phyloP scores from a whole-genome alignment of 352 stramenopile genomes.

The Phytopythium sindhum region DNA sequence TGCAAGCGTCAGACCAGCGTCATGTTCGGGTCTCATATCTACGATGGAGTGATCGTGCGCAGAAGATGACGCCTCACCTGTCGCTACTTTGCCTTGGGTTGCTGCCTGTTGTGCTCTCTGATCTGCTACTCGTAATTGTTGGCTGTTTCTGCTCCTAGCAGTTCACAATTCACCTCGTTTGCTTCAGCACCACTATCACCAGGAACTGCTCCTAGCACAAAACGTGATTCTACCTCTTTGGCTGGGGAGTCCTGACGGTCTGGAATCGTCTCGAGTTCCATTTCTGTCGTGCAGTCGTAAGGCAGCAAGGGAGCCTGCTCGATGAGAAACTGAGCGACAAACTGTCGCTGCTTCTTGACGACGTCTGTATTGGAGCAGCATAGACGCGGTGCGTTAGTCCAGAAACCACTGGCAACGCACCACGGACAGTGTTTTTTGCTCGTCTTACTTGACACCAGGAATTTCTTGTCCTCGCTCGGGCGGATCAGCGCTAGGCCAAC shows the following conservation, averaged over 20 bases:
- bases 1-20: background rate
- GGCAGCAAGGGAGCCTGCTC: slow-evolving; percentile 36
- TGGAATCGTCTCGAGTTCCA: slow-evolving; percentile 28
- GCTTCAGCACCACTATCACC: background rate
- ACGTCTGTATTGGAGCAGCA: background rate
- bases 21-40: background rate
- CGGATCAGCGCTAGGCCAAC: slow-evolving; percentile 41
- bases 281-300: slow-evolving; percentile 39
- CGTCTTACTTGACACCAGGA: slow-evolving; percentile 31
- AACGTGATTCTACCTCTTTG: background rate
- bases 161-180: background rate
- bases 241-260: background rate
- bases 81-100: background rate
- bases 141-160: background rate
- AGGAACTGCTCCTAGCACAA: background rate
- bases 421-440: no score
- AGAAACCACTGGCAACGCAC: background rate
- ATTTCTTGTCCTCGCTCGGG: slow-evolving; percentile 24
- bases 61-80: background rate
- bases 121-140: background rate
- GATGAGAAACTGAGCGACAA: slow-evolving; percentile 47
- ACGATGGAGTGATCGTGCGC: background rate
- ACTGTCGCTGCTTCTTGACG: slow-evolving; percentile 29
- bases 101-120: background rate
- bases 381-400: background rate